A percentile compares a stretch with the other conserved stretches of the same genome.
These are phyloP conservation scores for Pterocarpus santalinus DNA, from an alignment of 306 rosid genomes.

Conservation along the genomic window DNA sequence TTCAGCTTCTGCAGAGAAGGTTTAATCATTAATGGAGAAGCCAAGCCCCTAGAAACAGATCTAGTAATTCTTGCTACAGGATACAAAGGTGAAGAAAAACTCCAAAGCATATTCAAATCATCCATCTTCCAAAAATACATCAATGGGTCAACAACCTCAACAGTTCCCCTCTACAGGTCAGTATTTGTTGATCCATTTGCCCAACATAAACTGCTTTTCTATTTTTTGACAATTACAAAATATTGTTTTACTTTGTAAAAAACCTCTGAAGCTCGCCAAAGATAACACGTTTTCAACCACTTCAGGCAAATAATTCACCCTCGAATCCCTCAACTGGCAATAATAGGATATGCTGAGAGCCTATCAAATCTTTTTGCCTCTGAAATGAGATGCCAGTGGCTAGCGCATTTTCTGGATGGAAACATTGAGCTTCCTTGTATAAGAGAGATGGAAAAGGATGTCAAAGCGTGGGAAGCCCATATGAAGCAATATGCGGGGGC, in stretches of 20 bases:
- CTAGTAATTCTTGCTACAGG: slow-evolving; percentile 69
- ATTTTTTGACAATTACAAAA: no score
- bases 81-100: slow-evolving; percentile 60
- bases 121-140: slow-evolving; percentile 49
- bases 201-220: not conserved
- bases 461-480: slow-evolving; percentile 50
- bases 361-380: slow-evolving; percentile 43
- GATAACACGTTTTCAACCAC: not conserved
- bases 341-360: slow-evolving; percentile 56
- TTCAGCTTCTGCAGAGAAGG: slow-evolving; percentile 60
- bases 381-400: slow-evolving; percentile 62
- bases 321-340: slow-evolving; percentile 54
- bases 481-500: slow-evolving; percentile 47
- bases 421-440: slow-evolving; percentile 56
- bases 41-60: slow-evolving; percentile 50
- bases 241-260: no score
- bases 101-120: slow-evolving; percentile 57
- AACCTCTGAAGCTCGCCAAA: no score
- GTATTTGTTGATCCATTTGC: not conserved
- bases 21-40: slow-evolving; percentile 54
- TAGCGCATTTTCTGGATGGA: slow-evolving; percentile 53
- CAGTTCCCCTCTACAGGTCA: slow-evolving; percentile 61
- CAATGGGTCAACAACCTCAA: not conserved
- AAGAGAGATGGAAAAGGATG: slow-evolving; percentile 58
- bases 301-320: slow-evolving; percentile 58